Evolutionary conservation across 1,139 yeast species (phyloP).

Genomic region (Torulaspora globosa): DNA sequence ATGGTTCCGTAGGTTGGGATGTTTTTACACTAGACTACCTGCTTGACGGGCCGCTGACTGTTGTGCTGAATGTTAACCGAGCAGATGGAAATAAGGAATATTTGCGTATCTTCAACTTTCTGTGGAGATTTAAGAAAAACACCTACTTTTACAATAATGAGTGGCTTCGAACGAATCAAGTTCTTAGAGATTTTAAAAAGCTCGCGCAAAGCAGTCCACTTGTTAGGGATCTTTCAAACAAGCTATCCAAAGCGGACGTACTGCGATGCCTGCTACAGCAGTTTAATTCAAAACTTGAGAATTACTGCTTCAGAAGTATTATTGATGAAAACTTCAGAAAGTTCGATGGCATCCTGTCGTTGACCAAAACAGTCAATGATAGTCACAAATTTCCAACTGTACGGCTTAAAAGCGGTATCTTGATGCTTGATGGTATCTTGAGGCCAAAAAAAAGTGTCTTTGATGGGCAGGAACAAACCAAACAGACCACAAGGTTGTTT

Average conservation of each 20-base stretch:
- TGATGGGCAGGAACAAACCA: conserved; percentile 1
- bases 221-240: conserved; percentile 27
- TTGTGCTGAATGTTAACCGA: conserved; percentile 42
- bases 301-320: conserved; percentile 27
- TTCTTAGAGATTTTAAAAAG: conserved; percentile 33
- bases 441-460: conserved; percentile 18
- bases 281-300: conserved; percentile 27
- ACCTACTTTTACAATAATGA: conserved; percentile 47
- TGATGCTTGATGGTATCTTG: conserved; percentile 24
- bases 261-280: conserved; percentile 29
- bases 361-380: conserved; percentile 7
- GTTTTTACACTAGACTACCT: conserved; percentile 84
- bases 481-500: neutral
- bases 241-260: conserved; percentile 28
- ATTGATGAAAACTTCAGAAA: conserved; percentile 39
- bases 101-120: conserved; percentile 74
- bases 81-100: conserved; percentile 54
- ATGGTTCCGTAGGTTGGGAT: conserved; percentile 83
- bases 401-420: conserved; percentile 19
- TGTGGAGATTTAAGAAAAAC: conserved; percentile 74
- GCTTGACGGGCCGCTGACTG: conserved; percentile 53
- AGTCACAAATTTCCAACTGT: conserved; percentile 9
- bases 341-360: conserved; percentile 39
- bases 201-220: conserved; percentile 24
- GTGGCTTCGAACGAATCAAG: conserved; percentile 45